Evolutionary conservation across 257 asterid species (phyloP).

Genomic region (Solanum phureja): DNA sequence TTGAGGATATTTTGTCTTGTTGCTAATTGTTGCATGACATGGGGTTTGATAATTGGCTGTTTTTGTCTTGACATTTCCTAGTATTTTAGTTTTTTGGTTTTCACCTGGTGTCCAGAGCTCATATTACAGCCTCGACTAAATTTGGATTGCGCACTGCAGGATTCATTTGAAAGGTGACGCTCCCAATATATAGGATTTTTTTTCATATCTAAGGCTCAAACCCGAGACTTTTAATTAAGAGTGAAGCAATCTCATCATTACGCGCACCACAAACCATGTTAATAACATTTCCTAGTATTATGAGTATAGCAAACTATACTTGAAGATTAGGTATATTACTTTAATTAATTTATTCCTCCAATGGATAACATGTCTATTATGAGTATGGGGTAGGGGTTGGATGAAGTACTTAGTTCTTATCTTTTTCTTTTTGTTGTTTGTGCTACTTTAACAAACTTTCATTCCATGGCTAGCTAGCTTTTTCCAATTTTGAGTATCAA

Average conservation of each 20-base stretch:
- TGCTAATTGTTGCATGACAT: conserved; percentile 3
- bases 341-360: neutral
- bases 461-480: neutral
- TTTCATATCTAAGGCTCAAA: rapidly evolving
- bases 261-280: rapidly evolving
- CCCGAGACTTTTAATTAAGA: rapidly evolving
- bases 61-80: conserved; percentile 23
- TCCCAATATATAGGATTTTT: no score
- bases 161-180: rapidly evolving
- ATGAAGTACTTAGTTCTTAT: conserved; percentile 6
- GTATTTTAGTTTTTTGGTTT: neutral
- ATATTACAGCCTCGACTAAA: no score
- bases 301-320: conserved; percentile 10
- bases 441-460: conserved; percentile 44
- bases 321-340: conserved; percentile 14
- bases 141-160: no score
- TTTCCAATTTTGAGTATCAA: neutral
- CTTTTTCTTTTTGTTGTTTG: neutral
- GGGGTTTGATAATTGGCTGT: neutral
- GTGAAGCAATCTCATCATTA: no score
- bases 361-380: conserved; percentile 19
- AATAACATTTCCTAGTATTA: conserved; percentile 4
- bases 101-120: rapidly evolving
- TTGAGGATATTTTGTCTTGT: conserved; percentile 9
- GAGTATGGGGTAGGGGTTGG: neutral